Evolutionary conservation across 257 asterid genomes (phyloP), one percentile per base, ranked within the genome.

Genomic region (Dorcoceras hygrometricum): DNA sequence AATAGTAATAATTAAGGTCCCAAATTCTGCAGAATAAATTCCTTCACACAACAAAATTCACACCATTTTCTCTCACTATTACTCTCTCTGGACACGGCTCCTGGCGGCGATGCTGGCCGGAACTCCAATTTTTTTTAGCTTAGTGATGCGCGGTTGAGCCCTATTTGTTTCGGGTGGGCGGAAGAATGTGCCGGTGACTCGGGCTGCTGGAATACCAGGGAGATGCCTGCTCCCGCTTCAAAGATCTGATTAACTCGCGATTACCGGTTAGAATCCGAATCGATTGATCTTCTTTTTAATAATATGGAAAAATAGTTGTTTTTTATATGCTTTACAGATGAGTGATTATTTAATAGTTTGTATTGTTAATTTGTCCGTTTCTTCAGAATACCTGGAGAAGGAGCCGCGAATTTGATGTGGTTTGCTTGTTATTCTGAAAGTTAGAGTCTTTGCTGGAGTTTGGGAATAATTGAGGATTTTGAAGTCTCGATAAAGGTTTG

Each of bases 41-140:
- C 56, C 56, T 43, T 34, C 25, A 51, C 28, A 20, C 29, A 25
- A 56, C 26, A 63, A 59, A 1, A 19, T 32, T 53, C 72, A 27
- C 23, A 10, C 74, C 56, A 8, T 50, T 55, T 43, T 72, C 77
- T 76, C 75, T 51, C 70, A 36, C 60, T 12, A 25, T 56, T 10
- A 20, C 51, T 25, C 63, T 57, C 73, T 31, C 39, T 57, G 64
- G 29, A 70, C 58, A 69, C 70, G 56, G 69, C 46, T 65, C 27
- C 77, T 75, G 75, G 78, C 78, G 78, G 74, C 76, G 66, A 69
- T 72, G 74, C 77, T 68, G 3, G 77, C 76, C 72, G 76, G 78
- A 66, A 2, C 71, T 10, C 34, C 51, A 18, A n/a, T 60, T 72
- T 56, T 48, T 57, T 7, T 26, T 19, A 43, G 53, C 19, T 46